Evolutionary conservation across 1,139 yeast genomes (phyloP).

Genomic region (Kodamaea sp.): DNA sequence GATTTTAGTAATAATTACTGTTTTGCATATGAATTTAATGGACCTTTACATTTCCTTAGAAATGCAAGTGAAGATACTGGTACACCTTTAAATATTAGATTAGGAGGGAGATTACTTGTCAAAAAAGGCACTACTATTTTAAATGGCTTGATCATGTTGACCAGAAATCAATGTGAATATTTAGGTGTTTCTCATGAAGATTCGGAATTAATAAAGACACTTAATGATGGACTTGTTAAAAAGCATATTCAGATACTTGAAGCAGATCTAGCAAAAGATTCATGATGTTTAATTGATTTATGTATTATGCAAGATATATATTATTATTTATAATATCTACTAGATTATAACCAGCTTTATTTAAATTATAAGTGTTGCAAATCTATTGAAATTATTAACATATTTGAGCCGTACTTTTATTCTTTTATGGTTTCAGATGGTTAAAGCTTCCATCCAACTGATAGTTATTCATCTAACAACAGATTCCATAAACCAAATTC

Average conservation of each 20-base stretch:
- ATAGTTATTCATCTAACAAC: slow-evolving; percentile 34
- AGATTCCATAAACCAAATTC: slow-evolving; percentile 78
- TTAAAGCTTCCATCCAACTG: slow-evolving; percentile 13
- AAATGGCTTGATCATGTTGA: slow-evolving; percentile 35
- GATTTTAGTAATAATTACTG: slow-evolving; percentile 32
- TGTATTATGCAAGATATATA: slow-evolving; percentile 16
- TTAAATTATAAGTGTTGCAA: no score
- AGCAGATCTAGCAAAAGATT: slow-evolving; percentile 15
- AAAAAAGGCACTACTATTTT: slow-evolving; percentile 30
- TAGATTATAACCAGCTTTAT: no score
- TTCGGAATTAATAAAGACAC: slow-evolving; percentile 21
- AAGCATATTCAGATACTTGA: slow-evolving; percentile 34
- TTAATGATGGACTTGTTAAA: slow-evolving; percentile 32
- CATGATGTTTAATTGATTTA: neutral
- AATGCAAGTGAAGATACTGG: slow-evolving; percentile 12
- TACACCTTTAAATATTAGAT: slow-evolving; percentile 34
- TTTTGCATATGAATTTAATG: slow-evolving; percentile 39
- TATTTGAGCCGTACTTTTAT: neutral
- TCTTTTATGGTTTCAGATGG: neutral
- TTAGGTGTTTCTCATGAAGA: slow-evolving; percentile 25
- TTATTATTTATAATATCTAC: no score
- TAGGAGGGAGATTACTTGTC: slow-evolving; percentile 38
- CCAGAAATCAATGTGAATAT: slow-evolving; percentile 30
- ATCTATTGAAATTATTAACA: no score
- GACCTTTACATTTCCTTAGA: slow-evolving; percentile 33